Evolutionary conservation across 208 protist genomes (phyloP).

Genomic region (Phytomonas sp.): DNA sequence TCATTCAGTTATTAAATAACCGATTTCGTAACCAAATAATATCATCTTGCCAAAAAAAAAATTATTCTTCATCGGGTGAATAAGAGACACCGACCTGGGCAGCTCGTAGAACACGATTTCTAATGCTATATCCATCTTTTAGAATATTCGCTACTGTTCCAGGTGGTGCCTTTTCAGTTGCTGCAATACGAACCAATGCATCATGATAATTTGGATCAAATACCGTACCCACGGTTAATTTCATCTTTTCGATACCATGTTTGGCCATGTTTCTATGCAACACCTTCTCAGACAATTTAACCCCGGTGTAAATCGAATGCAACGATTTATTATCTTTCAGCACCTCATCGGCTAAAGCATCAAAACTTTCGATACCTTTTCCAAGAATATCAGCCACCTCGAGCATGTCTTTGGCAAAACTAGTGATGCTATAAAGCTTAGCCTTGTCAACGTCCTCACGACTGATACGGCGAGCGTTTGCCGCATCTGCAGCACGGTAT

Average conservation of each 20-base stretch:
- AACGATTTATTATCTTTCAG: slow-evolving; percentile 55
- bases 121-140: slow-evolving; percentile 88
- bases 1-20: background rate
- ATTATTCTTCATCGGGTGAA: background rate
- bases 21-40: background rate
- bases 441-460: slow-evolving; percentile 88
- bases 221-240: slow-evolving; percentile 40
- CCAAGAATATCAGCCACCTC: slow-evolving; percentile 91
- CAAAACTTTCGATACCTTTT: slow-evolving; percentile 72
- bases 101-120: slow-evolving; percentile 78
- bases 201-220: slow-evolving; percentile 91
- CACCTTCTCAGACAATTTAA: slow-evolving; percentile 82
- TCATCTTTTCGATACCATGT: slow-evolving; percentile 85
- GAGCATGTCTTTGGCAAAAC: slow-evolving; percentile 89
- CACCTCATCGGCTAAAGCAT: slow-evolving; percentile 31
- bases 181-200: slow-evolving; percentile 73
- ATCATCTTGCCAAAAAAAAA: slow-evolving; percentile 1
- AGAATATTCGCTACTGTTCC: slow-evolving; percentile 74
- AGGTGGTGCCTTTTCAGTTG: slow-evolving; percentile 30
- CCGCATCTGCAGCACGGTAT: slow-evolving; percentile 81
- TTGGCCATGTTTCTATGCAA: slow-evolving; percentile 77
- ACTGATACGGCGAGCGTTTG: slow-evolving; percentile 84
- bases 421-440: slow-evolving; percentile 78
- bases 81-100: slow-evolving; percentile 85
- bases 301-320: slow-evolving; percentile 60